These are phyloP conservation scores for Funneliformis mosseae DNA, from an alignment of 192 early-diverging fungal genomes.

Conservation along the genomic window DNA sequence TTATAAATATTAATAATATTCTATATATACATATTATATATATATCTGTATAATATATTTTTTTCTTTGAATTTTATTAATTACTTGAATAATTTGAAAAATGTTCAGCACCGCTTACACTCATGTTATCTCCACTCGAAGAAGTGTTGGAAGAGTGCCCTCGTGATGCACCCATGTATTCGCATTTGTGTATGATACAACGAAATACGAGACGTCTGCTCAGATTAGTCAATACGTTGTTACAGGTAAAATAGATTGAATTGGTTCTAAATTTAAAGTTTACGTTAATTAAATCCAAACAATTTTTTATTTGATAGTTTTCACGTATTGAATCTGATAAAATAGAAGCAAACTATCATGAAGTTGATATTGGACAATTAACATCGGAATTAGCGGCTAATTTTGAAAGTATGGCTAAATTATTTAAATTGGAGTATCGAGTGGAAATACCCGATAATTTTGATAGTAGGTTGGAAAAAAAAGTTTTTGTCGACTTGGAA, in stretches of 20 bases:
- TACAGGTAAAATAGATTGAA: constrained; percentile 33
- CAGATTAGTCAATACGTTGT: constrained; percentile 57
- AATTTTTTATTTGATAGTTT: constrained; percentile 38
- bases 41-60: too few relatives aligned
- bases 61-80: not conserved
- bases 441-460: constrained; percentile 37
- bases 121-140: constrained; percentile 58
- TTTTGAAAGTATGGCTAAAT: constrained; percentile 57
- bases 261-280: too few relatives aligned
- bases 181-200: constrained; percentile 45
- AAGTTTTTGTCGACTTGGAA: constrained; percentile 55
- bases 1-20: too few relatives aligned
- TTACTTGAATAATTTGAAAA: not conserved
- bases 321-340: constrained; percentile 57
- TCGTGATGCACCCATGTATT: constrained; percentile 27
- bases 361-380: constrained; percentile 47
- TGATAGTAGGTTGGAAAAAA: not conserved
- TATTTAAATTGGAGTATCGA: constrained; percentile 45
- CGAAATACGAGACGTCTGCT: constrained; percentile 55
- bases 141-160: constrained; percentile 45
- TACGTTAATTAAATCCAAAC: not conserved
- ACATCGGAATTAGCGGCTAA: constrained; percentile 54
- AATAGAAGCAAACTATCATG: constrained; percentile 50
- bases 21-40: too few relatives aligned
- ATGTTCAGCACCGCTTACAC: constrained; percentile 49